A percentile compares a stretch with the other conserved stretches of the same genome.
phyloP scores from a whole-genome alignment of 495 filamentous ascomycete species.

The Cryomyces minteri region DNA sequence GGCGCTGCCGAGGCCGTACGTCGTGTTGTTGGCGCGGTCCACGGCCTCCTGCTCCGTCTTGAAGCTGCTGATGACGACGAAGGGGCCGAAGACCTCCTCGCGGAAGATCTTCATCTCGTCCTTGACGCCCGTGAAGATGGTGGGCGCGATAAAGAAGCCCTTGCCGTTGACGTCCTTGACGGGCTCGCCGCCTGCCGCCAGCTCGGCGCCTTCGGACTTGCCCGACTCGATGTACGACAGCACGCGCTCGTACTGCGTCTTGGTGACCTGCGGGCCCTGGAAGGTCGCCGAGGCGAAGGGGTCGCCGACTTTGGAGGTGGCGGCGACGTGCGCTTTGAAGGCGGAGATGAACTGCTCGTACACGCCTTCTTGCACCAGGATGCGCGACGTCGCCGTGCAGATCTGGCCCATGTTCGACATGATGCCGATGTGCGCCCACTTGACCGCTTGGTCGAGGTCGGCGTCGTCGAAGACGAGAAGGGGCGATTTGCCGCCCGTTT shows the following conservation, averaged over 20 bases:
- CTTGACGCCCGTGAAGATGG: conserved; percentile 79
- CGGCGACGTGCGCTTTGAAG: conserved; percentile 53
- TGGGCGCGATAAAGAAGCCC: conserved; percentile 49
- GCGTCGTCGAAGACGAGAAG: conserved; percentile 77
- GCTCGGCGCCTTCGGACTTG: conserved; percentile 71
- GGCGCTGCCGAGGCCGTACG: conserved; percentile 73
- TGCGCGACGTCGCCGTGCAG: conserved; percentile 80
- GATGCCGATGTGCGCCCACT: conserved; percentile 70
- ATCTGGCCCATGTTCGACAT: conserved; percentile 79
- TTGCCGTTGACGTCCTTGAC: conserved; percentile 41
- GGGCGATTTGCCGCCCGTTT: conserved; percentile 85
- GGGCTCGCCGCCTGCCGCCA: conserved; percentile 58
- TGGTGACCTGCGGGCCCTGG: conserved; percentile 88
- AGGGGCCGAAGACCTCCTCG: conserved; percentile 91
- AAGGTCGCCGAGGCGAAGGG: conserved; percentile 78
- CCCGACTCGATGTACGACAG: conserved; percentile 66
- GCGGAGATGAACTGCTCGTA: conserved; percentile 65
- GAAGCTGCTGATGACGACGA: conserved; percentile 71
- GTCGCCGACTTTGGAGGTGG: conserved; percentile 65
- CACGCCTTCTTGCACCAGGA: conserved; percentile 70
- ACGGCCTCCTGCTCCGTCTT: conserved; percentile 74
- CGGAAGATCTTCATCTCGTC: conserved; percentile 70
- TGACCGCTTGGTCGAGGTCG: conserved; percentile 77
- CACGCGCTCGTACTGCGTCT: conserved; percentile 72
- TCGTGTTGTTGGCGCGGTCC: conserved; percentile 69